Evolutionary conservation across 805 yeast species (phyloP).

Genomic region (Zygotorulaspora chibaensis): DNA sequence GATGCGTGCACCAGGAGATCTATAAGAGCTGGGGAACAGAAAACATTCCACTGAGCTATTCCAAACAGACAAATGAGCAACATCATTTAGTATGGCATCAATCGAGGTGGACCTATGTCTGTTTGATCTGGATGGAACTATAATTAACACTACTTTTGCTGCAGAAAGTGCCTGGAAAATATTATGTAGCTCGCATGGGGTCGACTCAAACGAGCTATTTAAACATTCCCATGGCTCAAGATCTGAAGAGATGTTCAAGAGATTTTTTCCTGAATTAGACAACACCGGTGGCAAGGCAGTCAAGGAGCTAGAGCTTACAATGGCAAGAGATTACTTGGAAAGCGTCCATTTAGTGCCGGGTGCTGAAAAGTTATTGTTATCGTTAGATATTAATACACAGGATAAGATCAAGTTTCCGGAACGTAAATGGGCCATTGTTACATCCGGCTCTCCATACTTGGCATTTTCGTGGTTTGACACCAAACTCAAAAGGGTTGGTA

Average conservation of each 20-base stretch:
- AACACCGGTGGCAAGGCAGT: constrained; percentile 46
- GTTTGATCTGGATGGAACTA: constrained; percentile 79
- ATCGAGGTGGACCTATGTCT: constrained; percentile 32
- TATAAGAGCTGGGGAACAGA: background rate
- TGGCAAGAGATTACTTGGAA: constrained; percentile 62
- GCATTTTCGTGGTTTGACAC: constrained; percentile 67
- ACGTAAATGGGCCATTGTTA: constrained; percentile 74
- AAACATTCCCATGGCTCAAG: constrained; percentile 72
- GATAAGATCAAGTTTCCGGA: constrained; percentile 22
- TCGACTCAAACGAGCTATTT: constrained; percentile 59
- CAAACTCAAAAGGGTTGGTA: constrained; percentile 47
- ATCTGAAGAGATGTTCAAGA: constrained; percentile 62
- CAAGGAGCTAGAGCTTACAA: constrained; percentile 55
- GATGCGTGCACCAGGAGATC: background rate
- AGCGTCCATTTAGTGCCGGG: constrained; percentile 68
- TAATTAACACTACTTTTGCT: constrained; percentile 70
- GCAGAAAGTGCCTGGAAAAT: constrained; percentile 73
- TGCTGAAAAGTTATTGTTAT: constrained; percentile 51
- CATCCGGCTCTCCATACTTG: constrained; percentile 68
- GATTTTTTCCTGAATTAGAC: constrained; percentile 66
- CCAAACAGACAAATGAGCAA: too few species aligned
- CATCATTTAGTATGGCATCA: constrained; percentile 1
- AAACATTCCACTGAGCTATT: background rate
- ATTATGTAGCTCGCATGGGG: constrained; percentile 51
- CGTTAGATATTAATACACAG: constrained; percentile 38